These are phyloP conservation scores for Lactarius quietus DNA, from an alignment of 768 basidiomycete species.

Conservation along the genomic window DNA sequence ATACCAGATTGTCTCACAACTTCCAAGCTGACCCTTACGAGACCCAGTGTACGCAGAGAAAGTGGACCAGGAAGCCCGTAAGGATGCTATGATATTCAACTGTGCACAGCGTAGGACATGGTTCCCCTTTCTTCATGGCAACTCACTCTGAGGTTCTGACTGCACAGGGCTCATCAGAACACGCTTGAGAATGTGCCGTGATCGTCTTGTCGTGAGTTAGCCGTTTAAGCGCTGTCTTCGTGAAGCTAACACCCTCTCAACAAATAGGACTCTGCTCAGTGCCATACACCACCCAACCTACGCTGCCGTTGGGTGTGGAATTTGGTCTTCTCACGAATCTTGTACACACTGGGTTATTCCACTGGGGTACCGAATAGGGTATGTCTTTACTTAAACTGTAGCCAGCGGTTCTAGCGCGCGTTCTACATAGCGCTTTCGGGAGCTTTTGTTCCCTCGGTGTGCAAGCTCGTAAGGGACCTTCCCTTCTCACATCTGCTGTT, in stretches of 20 bases:
- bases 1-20: too few species aligned
- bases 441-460: background rate
- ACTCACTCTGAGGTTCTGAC: background rate
- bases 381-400: conserved; percentile 8
- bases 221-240: background rate
- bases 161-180: conserved; percentile 59
- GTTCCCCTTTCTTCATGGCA: background rate
- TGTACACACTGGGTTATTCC: conserved; percentile 47
- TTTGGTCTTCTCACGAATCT: conserved; percentile 40
- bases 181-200: conserved; percentile 40
- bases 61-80: conserved; percentile 47
- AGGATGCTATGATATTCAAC: conserved; percentile 58
- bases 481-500: background rate
- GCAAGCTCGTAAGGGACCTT: background rate
- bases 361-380: conserved; percentile 44
- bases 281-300: conserved; percentile 40
- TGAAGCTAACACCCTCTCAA: background rate
- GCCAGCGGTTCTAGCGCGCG: background rate
- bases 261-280: conserved; percentile 39
- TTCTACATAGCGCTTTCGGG: background rate
- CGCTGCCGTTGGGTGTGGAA: conserved; percentile 42
- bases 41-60: conserved; percentile 68
- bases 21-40: background rate
- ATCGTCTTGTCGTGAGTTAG: conserved; percentile 28
- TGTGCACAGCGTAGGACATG: conserved; percentile 59